A percentile compares a stretch with the other conserved stretches of the same genome.
These are phyloP conservation scores for Sclerotiophoma versabilis DNA, from an alignment of 2,329 filamentous ascomycete genomes.

Conservation along the genomic window DNA sequence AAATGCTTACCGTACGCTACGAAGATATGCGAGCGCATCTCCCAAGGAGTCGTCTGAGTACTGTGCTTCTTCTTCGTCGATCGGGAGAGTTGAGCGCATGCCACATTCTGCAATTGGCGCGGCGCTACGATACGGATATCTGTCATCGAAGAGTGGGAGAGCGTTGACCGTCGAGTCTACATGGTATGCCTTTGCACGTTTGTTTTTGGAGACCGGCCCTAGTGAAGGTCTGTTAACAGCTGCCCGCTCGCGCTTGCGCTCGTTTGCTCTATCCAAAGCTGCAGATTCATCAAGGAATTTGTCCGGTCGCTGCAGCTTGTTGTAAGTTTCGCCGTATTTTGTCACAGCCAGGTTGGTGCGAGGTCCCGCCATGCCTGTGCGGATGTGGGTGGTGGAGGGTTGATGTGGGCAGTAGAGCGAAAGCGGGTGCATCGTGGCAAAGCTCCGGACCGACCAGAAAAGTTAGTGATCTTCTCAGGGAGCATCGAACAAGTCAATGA, in stretches of 20 bases:
- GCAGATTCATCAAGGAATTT: slow-evolving; percentile 26
- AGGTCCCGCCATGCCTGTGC: slow-evolving; percentile 29
- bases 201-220: slow-evolving; percentile 14
- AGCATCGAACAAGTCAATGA: no score
- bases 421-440: neutral
- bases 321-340: slow-evolving; percentile 45
- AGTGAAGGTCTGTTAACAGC: neutral
- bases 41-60: slow-evolving; percentile 37
- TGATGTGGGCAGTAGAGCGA: neutral
- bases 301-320: slow-evolving; percentile 47
- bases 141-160: neutral
- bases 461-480: no score
- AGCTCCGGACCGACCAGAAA: neutral
- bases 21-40: slow-evolving; percentile 46
- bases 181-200: slow-evolving; percentile 22
- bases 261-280: slow-evolving; percentile 12
- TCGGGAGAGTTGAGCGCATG: slow-evolving; percentile 41
- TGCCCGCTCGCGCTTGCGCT: slow-evolving; percentile 35
- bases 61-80: slow-evolving; percentile 25
- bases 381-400: neutral
- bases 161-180: neutral
- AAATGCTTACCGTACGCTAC: slow-evolving; percentile 42
- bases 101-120: slow-evolving; percentile 28
- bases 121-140: slow-evolving; percentile 11
- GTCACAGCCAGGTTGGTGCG: slow-evolving; percentile 42